These are phyloP conservation scores for Phytopythium kandeliae DNA, from an alignment of 352 stramenopile species.

Conservation along the genomic window DNA sequence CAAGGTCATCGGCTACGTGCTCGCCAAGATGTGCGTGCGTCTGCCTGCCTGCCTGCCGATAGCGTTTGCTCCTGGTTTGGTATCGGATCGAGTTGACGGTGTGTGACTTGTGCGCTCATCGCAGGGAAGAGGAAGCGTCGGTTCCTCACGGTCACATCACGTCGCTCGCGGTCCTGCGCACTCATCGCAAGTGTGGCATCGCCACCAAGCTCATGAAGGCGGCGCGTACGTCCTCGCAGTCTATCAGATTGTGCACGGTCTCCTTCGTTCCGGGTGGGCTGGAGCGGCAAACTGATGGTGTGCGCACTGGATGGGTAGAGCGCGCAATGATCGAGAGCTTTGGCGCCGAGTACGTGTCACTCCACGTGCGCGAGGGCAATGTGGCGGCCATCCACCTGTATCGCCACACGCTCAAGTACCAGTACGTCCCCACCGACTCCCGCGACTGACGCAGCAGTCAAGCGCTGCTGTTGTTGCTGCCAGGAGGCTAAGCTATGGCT, in stretches of 20 bases:
- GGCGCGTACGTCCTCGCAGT: constrained; percentile 48
- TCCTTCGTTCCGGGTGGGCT: no score
- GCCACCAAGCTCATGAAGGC: constrained; percentile 98
- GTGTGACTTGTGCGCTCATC: constrained; percentile 3
- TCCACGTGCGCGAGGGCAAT: constrained; percentile 99
- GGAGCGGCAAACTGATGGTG: no score
- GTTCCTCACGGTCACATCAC: constrained; percentile 98
- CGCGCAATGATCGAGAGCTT: constrained; percentile 97
- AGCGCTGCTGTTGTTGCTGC: no score
- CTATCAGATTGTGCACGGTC: no score
- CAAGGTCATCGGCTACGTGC: constrained; percentile 99
- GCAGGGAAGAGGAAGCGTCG: constrained; percentile 74
- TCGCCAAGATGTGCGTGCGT: constrained; percentile 97
- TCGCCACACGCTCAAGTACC: constrained; percentile 96
- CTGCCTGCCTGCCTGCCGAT: neutral
- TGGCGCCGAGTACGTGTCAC: constrained; percentile 97
- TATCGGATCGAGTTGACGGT: neutral
- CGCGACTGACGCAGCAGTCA: no score
- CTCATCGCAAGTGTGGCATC: constrained; percentile 96
- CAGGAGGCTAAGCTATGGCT: no score
- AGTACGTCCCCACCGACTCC: constrained; percentile 77
- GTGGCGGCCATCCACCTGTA: constrained; percentile 98
- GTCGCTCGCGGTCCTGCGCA: constrained; percentile 96
- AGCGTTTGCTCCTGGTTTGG: no score
- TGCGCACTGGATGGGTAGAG: no score